A percentile compares a stretch with the other conserved stretches of the same genome.
phyloP scores from a whole-genome alignment of 768 basidiomycete species.

The Termitomyces heimii region DNA sequence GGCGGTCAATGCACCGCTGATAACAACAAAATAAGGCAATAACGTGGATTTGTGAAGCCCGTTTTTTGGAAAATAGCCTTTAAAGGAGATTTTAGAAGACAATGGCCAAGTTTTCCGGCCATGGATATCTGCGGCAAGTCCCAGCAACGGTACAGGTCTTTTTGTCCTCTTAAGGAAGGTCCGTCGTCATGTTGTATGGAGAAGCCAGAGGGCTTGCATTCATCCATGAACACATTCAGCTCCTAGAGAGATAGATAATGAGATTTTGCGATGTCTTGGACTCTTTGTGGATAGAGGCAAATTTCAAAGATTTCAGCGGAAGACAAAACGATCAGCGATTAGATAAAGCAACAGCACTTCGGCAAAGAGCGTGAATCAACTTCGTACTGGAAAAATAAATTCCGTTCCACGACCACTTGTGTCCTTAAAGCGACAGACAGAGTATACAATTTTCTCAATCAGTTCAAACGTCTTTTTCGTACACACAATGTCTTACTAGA shows the following conservation, averaged over 20 bases:
- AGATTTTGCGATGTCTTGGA: too few species aligned
- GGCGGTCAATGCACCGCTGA: conserved; percentile 11
- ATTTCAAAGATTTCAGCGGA: too few species aligned
- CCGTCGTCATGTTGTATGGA: background rate
- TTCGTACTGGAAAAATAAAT: background rate
- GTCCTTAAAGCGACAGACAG: too few species aligned
- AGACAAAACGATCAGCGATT: background rate
- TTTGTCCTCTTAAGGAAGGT: background rate
- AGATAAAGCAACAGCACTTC: background rate
- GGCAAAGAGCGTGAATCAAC: background rate
- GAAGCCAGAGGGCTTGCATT: background rate
- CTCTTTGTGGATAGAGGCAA: too few species aligned
- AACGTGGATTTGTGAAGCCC: conserved; percentile 10
- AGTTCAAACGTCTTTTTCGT: too few species aligned
- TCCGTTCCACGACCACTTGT: too few species aligned
- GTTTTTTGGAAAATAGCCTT: conserved; percentile 9
- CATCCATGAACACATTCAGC: background rate
- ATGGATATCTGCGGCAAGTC: background rate
- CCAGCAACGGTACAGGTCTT: background rate
- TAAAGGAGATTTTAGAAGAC: conserved; percentile 8
- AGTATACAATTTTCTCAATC: too few species aligned
- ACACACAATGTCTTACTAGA: too few species aligned
- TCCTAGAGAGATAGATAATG: background rate
- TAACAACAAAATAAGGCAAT: conserved; percentile 13
- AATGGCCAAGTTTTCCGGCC: conserved; percentile 1